These are phyloP conservation scores for Macroventuria anomochaeta DNA, from an alignment of 2,329 filamentous ascomycete species.

Conservation along the genomic window DNA sequence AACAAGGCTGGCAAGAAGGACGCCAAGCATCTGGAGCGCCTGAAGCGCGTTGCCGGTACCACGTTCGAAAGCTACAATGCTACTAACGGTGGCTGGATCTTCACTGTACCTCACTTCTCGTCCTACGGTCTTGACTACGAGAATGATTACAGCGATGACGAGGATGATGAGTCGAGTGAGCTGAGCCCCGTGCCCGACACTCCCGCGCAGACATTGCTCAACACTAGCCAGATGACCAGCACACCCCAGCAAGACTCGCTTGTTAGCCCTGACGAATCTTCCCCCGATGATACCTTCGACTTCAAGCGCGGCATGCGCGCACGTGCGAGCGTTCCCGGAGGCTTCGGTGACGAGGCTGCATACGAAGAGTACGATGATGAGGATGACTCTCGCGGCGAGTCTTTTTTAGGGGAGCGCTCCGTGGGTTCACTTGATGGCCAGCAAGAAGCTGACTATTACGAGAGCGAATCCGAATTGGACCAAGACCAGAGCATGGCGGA, in stretches of 20 bases:
- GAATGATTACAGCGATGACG: slow-evolving; percentile 67
- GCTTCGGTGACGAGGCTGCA: slow-evolving; percentile 71
- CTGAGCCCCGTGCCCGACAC: slow-evolving; percentile 55
- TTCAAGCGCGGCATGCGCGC: slow-evolving; percentile 61
- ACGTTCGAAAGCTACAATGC: slow-evolving; percentile 81
- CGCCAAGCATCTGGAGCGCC: slow-evolving; percentile 80
- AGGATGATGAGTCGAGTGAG: slow-evolving; percentile 53
- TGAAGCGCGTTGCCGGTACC: slow-evolving; percentile 80
- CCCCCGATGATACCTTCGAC: slow-evolving; percentile 62
- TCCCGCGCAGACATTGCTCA: slow-evolving; percentile 44
- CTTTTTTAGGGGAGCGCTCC: slow-evolving; percentile 95
- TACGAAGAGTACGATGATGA: slow-evolving; percentile 61
- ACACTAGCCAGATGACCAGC: slow-evolving; percentile 42
- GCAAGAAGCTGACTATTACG: slow-evolving; percentile 68
- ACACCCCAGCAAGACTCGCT: slow-evolving; percentile 47
- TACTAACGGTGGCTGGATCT: slow-evolving; percentile 85
- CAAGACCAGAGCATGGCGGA: slow-evolving; percentile 77
- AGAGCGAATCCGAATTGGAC: slow-evolving; percentile 74
- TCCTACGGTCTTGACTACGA: slow-evolving; percentile 86
- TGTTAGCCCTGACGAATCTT: slow-evolving; percentile 50
- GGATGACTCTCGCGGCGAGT: slow-evolving; percentile 59
- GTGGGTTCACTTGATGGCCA: slow-evolving; percentile 72
- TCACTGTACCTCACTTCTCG: slow-evolving; percentile 94
- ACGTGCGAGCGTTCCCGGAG: slow-evolving; percentile 71
- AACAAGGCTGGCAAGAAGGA: slow-evolving; percentile 70